Conservation (phyloP, 805 yeast species). For the Candida suzukii region DNA sequence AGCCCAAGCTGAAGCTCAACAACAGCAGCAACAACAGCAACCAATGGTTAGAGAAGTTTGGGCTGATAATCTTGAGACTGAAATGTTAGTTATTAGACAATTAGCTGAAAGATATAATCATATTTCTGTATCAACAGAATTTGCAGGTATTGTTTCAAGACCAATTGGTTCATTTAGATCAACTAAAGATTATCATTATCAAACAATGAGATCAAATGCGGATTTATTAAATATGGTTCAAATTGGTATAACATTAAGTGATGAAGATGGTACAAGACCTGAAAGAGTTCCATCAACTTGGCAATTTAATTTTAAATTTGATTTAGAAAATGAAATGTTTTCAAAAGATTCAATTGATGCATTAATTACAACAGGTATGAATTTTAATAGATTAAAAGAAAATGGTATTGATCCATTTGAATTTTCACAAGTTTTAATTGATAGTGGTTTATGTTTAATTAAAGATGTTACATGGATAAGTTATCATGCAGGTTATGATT, state of each 20-base stretch:
- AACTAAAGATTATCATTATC: slow-evolving; percentile 90
- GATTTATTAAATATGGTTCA: slow-evolving; percentile 84
- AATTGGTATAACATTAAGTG: slow-evolving; percentile 72
- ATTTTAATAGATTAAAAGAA: slow-evolving; percentile 64
- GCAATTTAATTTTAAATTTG: slow-evolving; percentile 92
- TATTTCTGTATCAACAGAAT: slow-evolving; percentile 79
- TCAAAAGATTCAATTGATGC: slow-evolving; percentile 79
- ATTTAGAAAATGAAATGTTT: slow-evolving; percentile 72
- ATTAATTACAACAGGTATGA: slow-evolving; percentile 74
- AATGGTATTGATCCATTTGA: slow-evolving; percentile 74
- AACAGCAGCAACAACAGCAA: slow-evolving; percentile 17
- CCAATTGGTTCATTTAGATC: slow-evolving; percentile 92
- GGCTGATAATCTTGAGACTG: slow-evolving; percentile 61
- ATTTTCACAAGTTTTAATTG: slow-evolving; percentile 79
- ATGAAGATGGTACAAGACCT: slow-evolving; percentile 61
- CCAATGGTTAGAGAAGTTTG: slow-evolving; percentile 68
- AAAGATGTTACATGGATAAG: slow-evolving; percentile 77
- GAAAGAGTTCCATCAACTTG: slow-evolving; percentile 70
- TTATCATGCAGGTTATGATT: slow-evolving; percentile 90
- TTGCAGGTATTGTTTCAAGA: slow-evolving; percentile 93
- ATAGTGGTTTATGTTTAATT: slow-evolving; percentile 78
- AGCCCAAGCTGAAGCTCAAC: slow-evolving; percentile 9
- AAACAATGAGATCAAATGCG: slow-evolving; percentile 85
- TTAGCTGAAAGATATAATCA: slow-evolving; percentile 50
- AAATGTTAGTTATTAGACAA: slow-evolving; percentile 54